phyloP scores from a whole-genome alignment of 805 yeast genomes.

The Metschnikowia borealis region DNA sequence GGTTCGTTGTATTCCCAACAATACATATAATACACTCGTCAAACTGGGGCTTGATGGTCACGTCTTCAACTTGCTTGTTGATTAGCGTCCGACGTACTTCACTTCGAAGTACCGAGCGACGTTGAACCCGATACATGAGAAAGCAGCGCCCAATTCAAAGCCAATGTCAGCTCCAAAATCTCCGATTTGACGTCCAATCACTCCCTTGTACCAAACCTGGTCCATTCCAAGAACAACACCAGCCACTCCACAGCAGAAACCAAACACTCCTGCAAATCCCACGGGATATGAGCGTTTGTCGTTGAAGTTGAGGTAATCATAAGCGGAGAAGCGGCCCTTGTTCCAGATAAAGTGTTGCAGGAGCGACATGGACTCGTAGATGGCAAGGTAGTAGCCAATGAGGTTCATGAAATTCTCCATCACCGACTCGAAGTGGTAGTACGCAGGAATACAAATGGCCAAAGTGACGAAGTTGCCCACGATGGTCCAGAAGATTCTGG shows the following conservation, averaged over 20 bases:
- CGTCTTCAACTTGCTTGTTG: too few species aligned
- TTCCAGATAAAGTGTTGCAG: slow-evolving; percentile 82
- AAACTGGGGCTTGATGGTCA: too few species aligned
- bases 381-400: slow-evolving; percentile 87
- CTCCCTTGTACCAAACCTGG: slow-evolving; percentile 82
- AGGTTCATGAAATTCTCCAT: slow-evolving; percentile 87
- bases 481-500: slow-evolving; percentile 81
- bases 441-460: slow-evolving; percentile 87
- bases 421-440: slow-evolving; percentile 65
- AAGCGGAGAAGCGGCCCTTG: slow-evolving; percentile 53
- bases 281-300: slow-evolving; percentile 59
- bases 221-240: slow-evolving; percentile 87
- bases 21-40: too few species aligned
- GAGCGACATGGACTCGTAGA: slow-evolving; percentile 71
- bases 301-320: slow-evolving; percentile 60
- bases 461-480: slow-evolving; percentile 70
- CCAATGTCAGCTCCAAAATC: slow-evolving; percentile 80
- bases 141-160: slow-evolving; percentile 68
- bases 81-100: slow-evolving; percentile 54
- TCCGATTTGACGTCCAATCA: slow-evolving; percentile 59
- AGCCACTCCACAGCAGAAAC: slow-evolving; percentile 76
- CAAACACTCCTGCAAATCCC: slow-evolving; percentile 75
- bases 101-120: slow-evolving; percentile 59
- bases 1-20: too few species aligned
- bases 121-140: slow-evolving; percentile 61